Evolutionary conservation across 2,329 filamentous ascomycete species (phyloP).

Genomic region (Thermoascus crustaceus): DNA sequence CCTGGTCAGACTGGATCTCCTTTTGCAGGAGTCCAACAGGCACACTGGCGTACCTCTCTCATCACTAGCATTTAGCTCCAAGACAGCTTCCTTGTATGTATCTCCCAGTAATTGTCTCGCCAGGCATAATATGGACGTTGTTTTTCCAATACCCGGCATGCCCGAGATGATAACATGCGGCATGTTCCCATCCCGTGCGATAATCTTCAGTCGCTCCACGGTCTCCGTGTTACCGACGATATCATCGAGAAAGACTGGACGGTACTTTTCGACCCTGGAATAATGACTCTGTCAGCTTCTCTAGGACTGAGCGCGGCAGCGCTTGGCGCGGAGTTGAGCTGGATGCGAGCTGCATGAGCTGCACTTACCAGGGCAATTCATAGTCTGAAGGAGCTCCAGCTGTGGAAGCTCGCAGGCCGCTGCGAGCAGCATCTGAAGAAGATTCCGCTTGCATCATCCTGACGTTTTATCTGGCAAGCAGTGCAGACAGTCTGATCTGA

Average conservation of each 20-base stretch:
- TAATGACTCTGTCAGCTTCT: neutral
- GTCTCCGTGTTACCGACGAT: conserved; percentile 97
- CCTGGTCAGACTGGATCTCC: neutral
- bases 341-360: neutral
- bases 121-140: conserved; percentile 86
- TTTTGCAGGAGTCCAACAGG: neutral
- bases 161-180: conserved; percentile 99
- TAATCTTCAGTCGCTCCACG: conserved; percentile 94
- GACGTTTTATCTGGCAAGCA: neutral
- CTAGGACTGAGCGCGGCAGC: neutral
- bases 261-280: conserved; percentile 92
- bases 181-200: conserved; percentile 98
- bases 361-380: conserved; percentile 41
- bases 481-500: neutral
- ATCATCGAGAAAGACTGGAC: conserved; percentile 89
- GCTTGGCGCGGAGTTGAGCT: neutral
- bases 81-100: conserved; percentile 91
- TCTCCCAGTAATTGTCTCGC: conserved; percentile 86
- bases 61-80: conserved; percentile 94
- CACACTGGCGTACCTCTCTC: conserved; percentile 58
- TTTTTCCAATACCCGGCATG: conserved; percentile 98
- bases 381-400: conserved; percentile 37
- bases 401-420: conserved; percentile 32
- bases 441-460: conserved; percentile 41
- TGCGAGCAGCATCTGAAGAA: conserved; percentile 35